Evolutionary conservation across 2,329 filamentous ascomycete genomes (phyloP).

Genomic region (Akanthomyces dipterigenus): DNA sequence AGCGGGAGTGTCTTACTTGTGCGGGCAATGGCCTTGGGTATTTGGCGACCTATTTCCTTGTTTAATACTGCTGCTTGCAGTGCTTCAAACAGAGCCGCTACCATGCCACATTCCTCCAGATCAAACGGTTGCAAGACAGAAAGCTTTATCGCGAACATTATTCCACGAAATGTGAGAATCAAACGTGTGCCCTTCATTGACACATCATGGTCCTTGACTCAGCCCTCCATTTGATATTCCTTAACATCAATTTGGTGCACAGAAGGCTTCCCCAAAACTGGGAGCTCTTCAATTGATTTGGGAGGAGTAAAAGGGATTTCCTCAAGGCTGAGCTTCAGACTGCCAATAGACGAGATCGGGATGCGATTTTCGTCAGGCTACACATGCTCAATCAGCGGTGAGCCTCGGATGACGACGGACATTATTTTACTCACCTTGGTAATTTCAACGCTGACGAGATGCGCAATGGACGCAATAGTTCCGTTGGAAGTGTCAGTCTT

Average conservation of each 20-base stretch:
- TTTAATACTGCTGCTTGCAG: too few relatives aligned
- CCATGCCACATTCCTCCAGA: too few relatives aligned
- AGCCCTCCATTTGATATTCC: not conserved
- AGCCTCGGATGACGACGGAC: too few relatives aligned
- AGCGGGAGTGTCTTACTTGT: too few relatives aligned
- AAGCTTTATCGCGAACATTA: too few relatives aligned
- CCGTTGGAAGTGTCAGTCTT: not conserved
- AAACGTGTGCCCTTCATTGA: too few relatives aligned
- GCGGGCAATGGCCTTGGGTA: too few relatives aligned
- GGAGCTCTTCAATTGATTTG: not conserved
- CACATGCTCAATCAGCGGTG: not conserved
- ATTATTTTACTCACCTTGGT: not conserved
- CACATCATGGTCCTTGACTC: not conserved
- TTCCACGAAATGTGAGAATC: too few relatives aligned
- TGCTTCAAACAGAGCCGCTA: too few relatives aligned
- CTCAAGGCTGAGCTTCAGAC: not conserved
- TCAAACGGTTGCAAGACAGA: too few relatives aligned
- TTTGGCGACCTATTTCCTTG: too few relatives aligned
- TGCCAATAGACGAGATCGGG: not conserved
- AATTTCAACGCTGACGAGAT: not conserved
- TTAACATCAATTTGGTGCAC: not conserved
- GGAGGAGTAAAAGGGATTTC: not conserved
- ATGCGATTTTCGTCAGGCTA: not conserved
- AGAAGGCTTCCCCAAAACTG: not conserved
- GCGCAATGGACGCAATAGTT: not conserved